Evolutionary conservation across 768 basidiomycete genomes (phyloP).

Genomic region (Vararia minispora): DNA sequence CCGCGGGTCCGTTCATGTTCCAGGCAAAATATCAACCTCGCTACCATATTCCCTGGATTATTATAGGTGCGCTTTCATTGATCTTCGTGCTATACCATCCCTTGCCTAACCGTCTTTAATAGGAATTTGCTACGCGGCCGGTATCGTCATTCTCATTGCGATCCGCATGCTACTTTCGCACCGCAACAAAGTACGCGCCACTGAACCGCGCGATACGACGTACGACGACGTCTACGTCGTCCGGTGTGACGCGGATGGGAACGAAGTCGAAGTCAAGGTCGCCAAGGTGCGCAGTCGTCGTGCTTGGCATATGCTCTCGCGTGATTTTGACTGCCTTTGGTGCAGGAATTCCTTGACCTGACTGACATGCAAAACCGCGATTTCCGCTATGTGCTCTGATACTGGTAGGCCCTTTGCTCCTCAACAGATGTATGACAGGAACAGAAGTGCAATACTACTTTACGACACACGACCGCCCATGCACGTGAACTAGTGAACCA

Average conservation of each 20-base stretch:
- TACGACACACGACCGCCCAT: too few species aligned
- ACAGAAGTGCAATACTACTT: too few species aligned
- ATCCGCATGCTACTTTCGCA: constrained; percentile 42
- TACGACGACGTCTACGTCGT: constrained; percentile 58
- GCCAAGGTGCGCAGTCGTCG: constrained; percentile 44
- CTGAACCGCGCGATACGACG: constrained; percentile 37
- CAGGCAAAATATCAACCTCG: constrained; percentile 53
- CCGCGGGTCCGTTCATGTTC: constrained; percentile 75
- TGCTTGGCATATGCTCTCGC: background rate
- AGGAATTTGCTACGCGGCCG: constrained; percentile 45
- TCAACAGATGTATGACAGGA: too few species aligned
- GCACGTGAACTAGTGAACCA: too few species aligned
- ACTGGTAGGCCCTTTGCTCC: too few species aligned
- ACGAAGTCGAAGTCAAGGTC: constrained; percentile 41
- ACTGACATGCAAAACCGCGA: constrained; percentile 65
- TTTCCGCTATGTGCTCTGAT: constrained; percentile 60
- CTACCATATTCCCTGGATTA: constrained; percentile 18
- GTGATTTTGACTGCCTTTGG: constrained; percentile 4
- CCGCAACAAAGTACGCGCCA: constrained; percentile 58
- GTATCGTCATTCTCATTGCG: constrained; percentile 34
- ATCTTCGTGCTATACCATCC: background rate
- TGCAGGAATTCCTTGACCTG: constrained; percentile 59
- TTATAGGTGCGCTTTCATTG: too few species aligned
- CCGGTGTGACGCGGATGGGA: constrained; percentile 38
- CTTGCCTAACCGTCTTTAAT: constrained; percentile 61